Evolutionary conservation across 345 rosid species (phyloP).

Genomic region (Gossypium anomalum): DNA sequence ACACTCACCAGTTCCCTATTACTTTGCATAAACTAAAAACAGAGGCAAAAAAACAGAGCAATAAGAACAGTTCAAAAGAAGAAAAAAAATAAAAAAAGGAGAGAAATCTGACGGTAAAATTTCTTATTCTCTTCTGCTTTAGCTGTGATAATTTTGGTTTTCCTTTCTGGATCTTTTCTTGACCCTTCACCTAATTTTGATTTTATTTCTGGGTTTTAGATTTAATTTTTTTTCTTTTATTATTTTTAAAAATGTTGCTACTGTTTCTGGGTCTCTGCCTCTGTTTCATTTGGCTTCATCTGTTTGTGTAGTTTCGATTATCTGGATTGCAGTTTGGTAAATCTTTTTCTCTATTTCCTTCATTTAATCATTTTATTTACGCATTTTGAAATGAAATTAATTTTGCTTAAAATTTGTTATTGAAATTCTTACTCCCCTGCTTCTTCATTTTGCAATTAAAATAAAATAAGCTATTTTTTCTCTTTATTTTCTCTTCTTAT

Average conservation of each 20-base stretch:
- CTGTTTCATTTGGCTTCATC: too few relatives aligned
- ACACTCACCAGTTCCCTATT: slow-evolving; percentile 43
- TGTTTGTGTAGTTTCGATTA: too few relatives aligned
- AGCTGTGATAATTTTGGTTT: neutral
- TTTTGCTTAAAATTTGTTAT: neutral
- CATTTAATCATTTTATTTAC: too few relatives aligned
- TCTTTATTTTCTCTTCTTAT: neutral
- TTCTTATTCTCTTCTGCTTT: slow-evolving; percentile 2
- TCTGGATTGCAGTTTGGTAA: too few relatives aligned
- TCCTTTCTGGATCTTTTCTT: neutral
- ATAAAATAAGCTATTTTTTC: neutral
- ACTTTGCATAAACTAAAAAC: neutral
- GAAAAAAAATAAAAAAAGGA: neutral
- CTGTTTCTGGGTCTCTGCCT: too few relatives aligned
- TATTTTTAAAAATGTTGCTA: too few relatives aligned
- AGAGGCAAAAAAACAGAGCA: neutral
- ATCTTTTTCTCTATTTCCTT: too few relatives aligned
- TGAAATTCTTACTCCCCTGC: neutral
- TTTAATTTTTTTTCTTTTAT: neutral
- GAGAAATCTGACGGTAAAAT: slow-evolving; percentile 29
- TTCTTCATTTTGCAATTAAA: neutral
- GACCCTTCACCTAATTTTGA: neutral
- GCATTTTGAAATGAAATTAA: neutral
- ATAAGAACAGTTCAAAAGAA: neutral
- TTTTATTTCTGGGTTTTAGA: slow-evolving; percentile 7